Percentiles rank a stretch among this genome's conserved stretches.
Conservation (phyloP, 345 rosid genomes). For the Durio zibethinus region DNA sequence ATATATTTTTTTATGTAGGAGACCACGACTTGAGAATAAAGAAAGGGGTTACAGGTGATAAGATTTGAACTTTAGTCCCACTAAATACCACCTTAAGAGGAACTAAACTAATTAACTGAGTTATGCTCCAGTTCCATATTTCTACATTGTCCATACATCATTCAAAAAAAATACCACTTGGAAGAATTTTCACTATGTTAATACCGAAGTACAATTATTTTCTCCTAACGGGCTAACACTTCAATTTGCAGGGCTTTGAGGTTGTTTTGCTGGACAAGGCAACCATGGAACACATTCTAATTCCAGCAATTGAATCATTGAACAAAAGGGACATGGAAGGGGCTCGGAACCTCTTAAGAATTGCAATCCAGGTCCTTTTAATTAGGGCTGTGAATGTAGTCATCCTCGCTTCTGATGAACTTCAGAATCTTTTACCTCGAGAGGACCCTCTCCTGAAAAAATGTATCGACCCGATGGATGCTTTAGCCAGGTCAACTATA, state of each 20-base stretch:
- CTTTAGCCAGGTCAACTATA: slow-evolving; percentile 53
- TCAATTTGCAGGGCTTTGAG: slow-evolving; percentile 57
- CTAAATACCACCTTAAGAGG: too few relatives aligned
- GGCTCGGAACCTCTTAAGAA: slow-evolving; percentile 52
- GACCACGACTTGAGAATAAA: too few relatives aligned
- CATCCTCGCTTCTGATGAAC: slow-evolving; percentile 57
- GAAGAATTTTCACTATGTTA: not conserved
- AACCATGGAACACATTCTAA: slow-evolving; percentile 49
- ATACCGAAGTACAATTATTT: not conserved
- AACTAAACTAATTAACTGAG: too few relatives aligned
- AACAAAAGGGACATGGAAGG: slow-evolving; percentile 56
- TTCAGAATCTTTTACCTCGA: slow-evolving; percentile 45
- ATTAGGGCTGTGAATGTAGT: slow-evolving; percentile 62
- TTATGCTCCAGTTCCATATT: too few relatives aligned
- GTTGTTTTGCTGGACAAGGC: slow-evolving; percentile 62
- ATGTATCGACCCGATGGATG: slow-evolving; percentile 63
- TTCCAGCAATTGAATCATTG: slow-evolving; percentile 50
- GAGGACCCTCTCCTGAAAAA: slow-evolving; percentile 62
- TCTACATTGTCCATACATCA: not conserved
- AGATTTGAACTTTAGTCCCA: too few relatives aligned
- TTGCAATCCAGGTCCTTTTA: slow-evolving; percentile 54
- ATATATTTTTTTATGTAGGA: too few relatives aligned
- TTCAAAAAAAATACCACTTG: not conserved
- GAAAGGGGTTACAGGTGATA: too few relatives aligned
- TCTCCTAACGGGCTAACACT: not conserved